Base-by-base conservation (phyloP, 2,329 filamentous ascomycete species). In the Zopfia rhizophila region DNA sequence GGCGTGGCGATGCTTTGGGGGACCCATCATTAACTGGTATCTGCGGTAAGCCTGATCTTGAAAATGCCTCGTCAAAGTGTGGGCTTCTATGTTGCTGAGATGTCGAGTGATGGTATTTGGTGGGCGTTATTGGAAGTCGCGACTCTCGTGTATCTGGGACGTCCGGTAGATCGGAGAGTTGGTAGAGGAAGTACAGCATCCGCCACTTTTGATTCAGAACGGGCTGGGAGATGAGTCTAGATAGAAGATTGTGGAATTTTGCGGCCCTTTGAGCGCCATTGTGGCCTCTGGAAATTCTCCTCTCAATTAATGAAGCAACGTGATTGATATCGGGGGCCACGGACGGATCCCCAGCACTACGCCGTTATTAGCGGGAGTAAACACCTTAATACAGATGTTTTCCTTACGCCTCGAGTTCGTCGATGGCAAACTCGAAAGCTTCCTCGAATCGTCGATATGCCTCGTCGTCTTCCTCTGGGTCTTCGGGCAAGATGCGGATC, bases 121-220 rank as follows among this genome's bases (percentile, higher is more conserved):
- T 60, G n/a, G 68, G 65, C 6, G 66, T 65, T 1, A 53, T 50
- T 3, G 63, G 65, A 10, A 63, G 53, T 30, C 49, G 62, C 4
- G 58, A 44, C 7, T 62, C 53, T 7, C 48, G 55, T 1, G 49
- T 33, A 6, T 61, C 58, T 1, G 48, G 39, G 18, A 11, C 7
- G 5, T 51, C 33, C 4, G 60, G 51, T 7, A 65, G 84, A 64
- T 92, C 89, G 51, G 90, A 86, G 35, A 97, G 82, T 61, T 90
- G 86, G 69, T 94, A 89, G 29, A 99, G 82, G 29, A 99, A 85
- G 69, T 95, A 95, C 14, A 99, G 80, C 56, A 99, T 97, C 3
- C 89, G 91, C 91, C 92, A 97, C 81, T 99, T 99, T 72, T 96
- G 89, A 63, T 90, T 89, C 31, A 99, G 81, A 5, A 97, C 92